A percentile compares a stretch with the other conserved stretches of the same genome.
Evolutionary conservation across 192 early-diverging fungal genomes (phyloP).

Genomic region (Jimgerdemannia flammicorona): DNA sequence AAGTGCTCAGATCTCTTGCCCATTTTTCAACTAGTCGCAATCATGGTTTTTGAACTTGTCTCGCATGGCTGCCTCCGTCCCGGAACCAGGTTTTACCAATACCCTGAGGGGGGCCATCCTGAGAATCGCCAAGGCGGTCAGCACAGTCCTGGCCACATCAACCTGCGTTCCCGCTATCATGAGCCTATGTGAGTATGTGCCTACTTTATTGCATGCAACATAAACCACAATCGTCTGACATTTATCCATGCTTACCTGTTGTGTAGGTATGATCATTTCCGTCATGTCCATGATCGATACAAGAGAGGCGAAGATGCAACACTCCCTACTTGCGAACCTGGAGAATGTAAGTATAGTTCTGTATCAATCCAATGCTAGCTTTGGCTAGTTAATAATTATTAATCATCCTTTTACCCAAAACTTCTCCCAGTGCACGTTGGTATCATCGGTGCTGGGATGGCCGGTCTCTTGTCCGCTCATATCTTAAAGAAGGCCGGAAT

Average conservation of each 20-base stretch:
- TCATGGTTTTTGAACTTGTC: background rate
- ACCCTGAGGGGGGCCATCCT: background rate
- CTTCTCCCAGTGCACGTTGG: conserved; percentile 18
- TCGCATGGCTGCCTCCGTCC: background rate
- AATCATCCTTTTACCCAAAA: conserved; percentile 1
- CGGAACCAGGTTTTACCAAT: background rate
- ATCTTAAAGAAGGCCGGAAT: conserved; percentile 23
- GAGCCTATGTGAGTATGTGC: background rate
- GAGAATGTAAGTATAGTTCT: background rate
- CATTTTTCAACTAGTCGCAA: background rate
- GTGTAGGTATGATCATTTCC: background rate
- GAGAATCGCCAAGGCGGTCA: background rate
- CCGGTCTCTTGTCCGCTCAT: conserved; percentile 21
- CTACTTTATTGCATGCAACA: background rate
- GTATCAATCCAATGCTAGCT: background rate
- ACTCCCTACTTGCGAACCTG: background rate
- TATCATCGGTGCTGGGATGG: conserved; percentile 26
- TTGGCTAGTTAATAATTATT: background rate
- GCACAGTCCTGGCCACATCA: background rate
- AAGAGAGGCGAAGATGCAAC: background rate
- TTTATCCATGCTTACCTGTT: background rate
- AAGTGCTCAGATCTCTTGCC: too few relatives aligned
- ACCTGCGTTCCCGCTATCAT: background rate
- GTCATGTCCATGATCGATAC: background rate
- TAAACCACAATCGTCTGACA: background rate